A percentile compares a stretch with the other conserved stretches of the same genome.
Conservation (phyloP, 768 basidiomycete genomes). For the Naematelia encephala region DNA sequence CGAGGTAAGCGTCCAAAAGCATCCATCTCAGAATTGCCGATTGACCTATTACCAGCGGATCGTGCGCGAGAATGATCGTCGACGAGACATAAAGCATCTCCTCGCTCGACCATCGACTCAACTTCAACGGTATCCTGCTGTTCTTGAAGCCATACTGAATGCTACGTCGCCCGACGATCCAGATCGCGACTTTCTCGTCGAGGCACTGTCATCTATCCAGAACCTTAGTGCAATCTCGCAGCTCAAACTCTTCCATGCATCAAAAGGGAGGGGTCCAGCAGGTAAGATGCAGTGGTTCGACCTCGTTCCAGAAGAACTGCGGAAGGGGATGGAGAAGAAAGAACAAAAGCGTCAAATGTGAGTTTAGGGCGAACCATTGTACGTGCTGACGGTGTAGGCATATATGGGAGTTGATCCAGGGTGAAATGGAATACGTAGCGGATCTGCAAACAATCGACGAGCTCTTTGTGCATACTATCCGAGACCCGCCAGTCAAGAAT, state of each 20-base stretch:
- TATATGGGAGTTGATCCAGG: constrained; percentile 91
- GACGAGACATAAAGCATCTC: constrained; percentile 73
- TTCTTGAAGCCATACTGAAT: constrained; percentile 78
- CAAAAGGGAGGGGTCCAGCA: constrained; percentile 76
- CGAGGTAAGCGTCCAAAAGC: constrained; percentile 55
- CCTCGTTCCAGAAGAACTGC: constrained; percentile 67
- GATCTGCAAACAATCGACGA: constrained; percentile 81
- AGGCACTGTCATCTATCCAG: constrained; percentile 79
- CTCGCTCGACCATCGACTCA: constrained; percentile 76
- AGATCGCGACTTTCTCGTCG: constrained; percentile 74
- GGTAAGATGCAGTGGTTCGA: constrained; percentile 90
- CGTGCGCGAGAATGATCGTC: constrained; percentile 58
- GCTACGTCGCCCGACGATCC: constrained; percentile 77
- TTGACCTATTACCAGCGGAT: constrained; percentile 53
- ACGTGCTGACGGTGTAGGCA: constrained; percentile 56
- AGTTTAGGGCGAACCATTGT: too few relatives aligned
- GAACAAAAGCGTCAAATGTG: constrained; percentile 82
- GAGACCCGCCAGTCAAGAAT: constrained; percentile 57
- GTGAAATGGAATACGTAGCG: constrained; percentile 91
- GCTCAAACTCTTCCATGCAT: constrained; percentile 81
- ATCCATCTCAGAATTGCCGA: not conserved
- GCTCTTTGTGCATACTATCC: constrained; percentile 64
- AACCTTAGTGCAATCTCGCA: constrained; percentile 76
- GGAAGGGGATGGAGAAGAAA: constrained; percentile 63
- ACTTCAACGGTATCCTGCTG: constrained; percentile 75